Evolutionary conservation across 192 early-diverging fungal genomes (phyloP).

Genomic region (Oehlia diaphana): DNA sequence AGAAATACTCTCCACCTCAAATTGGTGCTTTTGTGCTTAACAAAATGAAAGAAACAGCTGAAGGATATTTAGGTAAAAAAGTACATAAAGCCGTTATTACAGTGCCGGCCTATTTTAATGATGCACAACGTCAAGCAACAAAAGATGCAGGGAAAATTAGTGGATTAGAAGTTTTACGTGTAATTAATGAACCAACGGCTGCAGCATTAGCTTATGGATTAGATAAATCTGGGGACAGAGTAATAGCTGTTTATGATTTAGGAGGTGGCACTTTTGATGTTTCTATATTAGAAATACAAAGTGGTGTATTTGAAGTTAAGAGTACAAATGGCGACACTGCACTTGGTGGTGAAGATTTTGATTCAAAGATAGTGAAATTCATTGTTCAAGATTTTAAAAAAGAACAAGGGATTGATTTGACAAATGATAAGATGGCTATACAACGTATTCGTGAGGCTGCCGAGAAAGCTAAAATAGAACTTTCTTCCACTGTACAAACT

Average conservation of each 20-base stretch:
- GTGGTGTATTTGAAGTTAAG: conserved; percentile 98
- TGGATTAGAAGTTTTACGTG: conserved; percentile 84
- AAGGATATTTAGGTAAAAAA: conserved; percentile 29
- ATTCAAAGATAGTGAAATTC: conserved; percentile 69
- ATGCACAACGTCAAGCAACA: conserved; percentile 92
- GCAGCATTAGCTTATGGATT: conserved; percentile 90
- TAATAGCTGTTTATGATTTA: conserved; percentile 94
- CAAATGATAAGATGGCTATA: conserved; percentile 90
- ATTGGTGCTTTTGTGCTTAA: conserved; percentile 94
- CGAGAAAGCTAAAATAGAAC: conserved; percentile 99
- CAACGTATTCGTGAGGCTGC: conserved; percentile 98
- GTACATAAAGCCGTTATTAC: conserved; percentile 65
- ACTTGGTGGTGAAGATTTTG: conserved; percentile 78
- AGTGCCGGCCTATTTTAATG: conserved; percentile 99
- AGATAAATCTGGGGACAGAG: conserved; percentile 80
- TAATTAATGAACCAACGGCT: conserved; percentile 95
- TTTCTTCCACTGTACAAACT: conserved; percentile 89
- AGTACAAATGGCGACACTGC: conserved; percentile 96
- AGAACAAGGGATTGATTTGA: conserved; percentile 82
- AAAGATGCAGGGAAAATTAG: conserved; percentile 92
- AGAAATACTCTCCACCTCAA: conserved; percentile 94
- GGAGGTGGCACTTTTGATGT: conserved; percentile 99
- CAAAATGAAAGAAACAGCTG: conserved; percentile 99
- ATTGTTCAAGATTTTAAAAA: conserved; percentile 92
- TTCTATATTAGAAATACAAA: conserved; percentile 94